phyloP scores from a whole-genome alignment of 2,329 filamentous ascomycete genomes.

The Fusarium tricinctum region DNA sequence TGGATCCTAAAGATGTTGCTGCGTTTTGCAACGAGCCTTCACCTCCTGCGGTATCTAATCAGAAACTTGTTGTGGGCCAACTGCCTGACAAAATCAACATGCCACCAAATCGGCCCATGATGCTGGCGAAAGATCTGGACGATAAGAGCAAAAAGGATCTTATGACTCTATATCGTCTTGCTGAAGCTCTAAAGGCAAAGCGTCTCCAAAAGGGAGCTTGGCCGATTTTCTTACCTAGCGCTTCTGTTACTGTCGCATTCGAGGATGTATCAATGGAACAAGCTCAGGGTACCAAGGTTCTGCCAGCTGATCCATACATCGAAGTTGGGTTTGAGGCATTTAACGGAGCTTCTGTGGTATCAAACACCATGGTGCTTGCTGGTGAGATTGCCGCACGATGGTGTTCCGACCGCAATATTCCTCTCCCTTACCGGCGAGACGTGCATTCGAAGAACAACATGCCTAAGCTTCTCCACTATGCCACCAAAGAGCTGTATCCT shows the following conservation, averaged over 20 bases:
- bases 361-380: conserved; percentile 70
- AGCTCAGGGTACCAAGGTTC: conserved; percentile 35
- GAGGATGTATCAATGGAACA: conserved; percentile 48
- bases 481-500: conserved; percentile 55
- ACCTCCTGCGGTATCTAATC: conserved; percentile 37
- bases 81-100: conserved; percentile 30
- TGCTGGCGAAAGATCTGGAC: conserved; percentile 59
- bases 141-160: conserved; percentile 62
- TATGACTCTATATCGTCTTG: conserved; percentile 62
- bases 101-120: conserved; percentile 60
- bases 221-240: conserved; percentile 61
- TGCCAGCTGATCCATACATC: conserved; percentile 67
- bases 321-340: conserved; percentile 52
- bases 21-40: conserved; percentile 57
- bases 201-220: conserved; percentile 64
- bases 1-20: conserved; percentile 67
- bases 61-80: conserved; percentile 52
- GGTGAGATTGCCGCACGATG: conserved; percentile 73
- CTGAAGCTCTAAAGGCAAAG: conserved; percentile 59
- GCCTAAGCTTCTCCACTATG: conserved; percentile 55
- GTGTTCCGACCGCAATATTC: conserved; percentile 70
- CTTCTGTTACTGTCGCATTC: conserved; percentile 62
- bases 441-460: conserved; percentile 57
- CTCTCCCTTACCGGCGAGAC: conserved; percentile 71
- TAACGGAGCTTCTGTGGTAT: conserved; percentile 54